Evolutionary conservation across 768 basidiomycete species (phyloP).

Genomic region (Galerina marginata): DNA sequence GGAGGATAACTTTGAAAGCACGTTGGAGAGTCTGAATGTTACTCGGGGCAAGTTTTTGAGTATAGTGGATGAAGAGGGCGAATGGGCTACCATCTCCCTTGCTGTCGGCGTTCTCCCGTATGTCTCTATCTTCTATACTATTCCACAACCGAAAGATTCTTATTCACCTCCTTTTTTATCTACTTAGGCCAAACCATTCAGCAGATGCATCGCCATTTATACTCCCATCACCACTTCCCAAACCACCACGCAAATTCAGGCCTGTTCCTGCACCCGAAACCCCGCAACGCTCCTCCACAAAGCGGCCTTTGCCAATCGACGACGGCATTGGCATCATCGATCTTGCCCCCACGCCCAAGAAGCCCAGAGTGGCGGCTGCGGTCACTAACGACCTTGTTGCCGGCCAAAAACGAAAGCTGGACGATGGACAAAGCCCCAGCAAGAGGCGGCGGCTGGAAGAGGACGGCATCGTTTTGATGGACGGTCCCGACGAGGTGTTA

Average conservation of each 20-base stretch:
- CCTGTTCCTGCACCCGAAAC: constrained; percentile 45
- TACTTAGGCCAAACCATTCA: constrained; percentile 59
- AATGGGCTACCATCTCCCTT: constrained; percentile 72
- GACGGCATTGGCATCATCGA: constrained; percentile 59
- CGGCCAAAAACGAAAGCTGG: constrained; percentile 26
- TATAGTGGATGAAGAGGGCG: constrained; percentile 88
- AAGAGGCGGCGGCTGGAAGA: constrained; percentile 72
- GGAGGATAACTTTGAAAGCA: constrained; percentile 85
- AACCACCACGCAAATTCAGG: constrained; percentile 51
- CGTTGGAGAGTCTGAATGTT: constrained; percentile 81
- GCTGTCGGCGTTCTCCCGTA: constrained; percentile 75
- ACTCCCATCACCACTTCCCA: constrained; percentile 68
- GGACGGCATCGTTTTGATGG: constrained; percentile 75
- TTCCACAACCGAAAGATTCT: not conserved
- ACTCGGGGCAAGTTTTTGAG: constrained; percentile 85
- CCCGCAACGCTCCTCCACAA: constrained; percentile 47
- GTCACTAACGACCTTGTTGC: not conserved
- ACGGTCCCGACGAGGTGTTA: constrained; percentile 51
- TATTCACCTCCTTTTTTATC: not conserved
- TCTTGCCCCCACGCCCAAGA: constrained; percentile 64
- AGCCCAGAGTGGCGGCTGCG: constrained; percentile 38
- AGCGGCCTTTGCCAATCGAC: constrained; percentile 63
- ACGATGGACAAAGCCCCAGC: constrained; percentile 53
- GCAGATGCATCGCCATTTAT: constrained; percentile 58
- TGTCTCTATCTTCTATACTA: constrained; percentile 40